Conservation (phyloP, 2,329 filamentous ascomycete species). For the Fusarium fracticaudum region DNA sequence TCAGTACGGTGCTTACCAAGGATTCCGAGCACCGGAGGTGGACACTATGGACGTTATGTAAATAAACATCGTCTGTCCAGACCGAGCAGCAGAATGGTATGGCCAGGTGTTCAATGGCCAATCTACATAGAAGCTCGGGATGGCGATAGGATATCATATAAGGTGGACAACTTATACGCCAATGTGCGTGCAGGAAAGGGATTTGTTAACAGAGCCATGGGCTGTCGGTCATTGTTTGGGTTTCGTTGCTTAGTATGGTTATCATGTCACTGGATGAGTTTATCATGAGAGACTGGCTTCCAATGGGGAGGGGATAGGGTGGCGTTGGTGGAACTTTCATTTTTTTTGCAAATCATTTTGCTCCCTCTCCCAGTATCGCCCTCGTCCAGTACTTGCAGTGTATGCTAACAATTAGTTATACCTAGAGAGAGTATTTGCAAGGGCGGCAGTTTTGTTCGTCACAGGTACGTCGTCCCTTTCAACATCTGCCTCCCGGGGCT, state of each 20-base stretch:
- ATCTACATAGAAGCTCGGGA: conserved; percentile 15
- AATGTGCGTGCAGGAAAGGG: conserved; percentile 1
- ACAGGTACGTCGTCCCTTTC: conserved; percentile 39
- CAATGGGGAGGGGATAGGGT: conserved; percentile 13
- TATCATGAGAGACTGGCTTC: conserved; percentile 20
- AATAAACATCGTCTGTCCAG: conserved; percentile 13
- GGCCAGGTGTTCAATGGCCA: conserved; percentile 8
- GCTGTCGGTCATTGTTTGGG: conserved; percentile 20
- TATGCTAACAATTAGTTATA: conserved; percentile 35
- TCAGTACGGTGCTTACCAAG: conserved; percentile 72
- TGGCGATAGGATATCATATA: conserved; percentile 1
- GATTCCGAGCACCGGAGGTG: conserved; percentile 55
- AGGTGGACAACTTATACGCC: not conserved
- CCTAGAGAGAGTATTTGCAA: conserved; percentile 20
- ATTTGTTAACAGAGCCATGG: conserved; percentile 1
- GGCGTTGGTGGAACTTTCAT: conserved; percentile 32
- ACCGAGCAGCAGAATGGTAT: conserved; percentile 28
- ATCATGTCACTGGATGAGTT: conserved; percentile 24
- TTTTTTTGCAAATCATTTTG: conserved; percentile 37
- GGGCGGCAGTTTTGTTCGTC: conserved; percentile 18
- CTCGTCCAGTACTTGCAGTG: conserved; percentile 21
- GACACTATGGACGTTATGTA: conserved; percentile 61
- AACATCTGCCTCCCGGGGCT: not conserved
- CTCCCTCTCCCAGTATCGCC: conserved; percentile 14
- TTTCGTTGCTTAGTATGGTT: conserved; percentile 20